Evolutionary conservation across 2,329 filamentous ascomycete species (phyloP), one percentile per base, ranked within the genome.

Genomic region (Alternaria sp.): DNA sequence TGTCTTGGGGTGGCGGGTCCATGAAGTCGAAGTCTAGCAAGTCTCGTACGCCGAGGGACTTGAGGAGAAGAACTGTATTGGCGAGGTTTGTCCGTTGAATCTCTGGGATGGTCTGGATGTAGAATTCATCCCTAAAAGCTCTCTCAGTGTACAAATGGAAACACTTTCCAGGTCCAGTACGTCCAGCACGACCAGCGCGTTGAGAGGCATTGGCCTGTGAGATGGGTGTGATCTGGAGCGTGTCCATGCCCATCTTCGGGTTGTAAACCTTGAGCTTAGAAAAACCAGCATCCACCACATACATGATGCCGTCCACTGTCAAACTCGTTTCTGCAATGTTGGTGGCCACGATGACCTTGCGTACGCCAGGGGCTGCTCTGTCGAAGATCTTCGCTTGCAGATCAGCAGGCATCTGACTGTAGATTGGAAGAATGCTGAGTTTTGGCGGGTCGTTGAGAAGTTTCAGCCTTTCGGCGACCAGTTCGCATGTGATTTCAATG

Each of bases 261-360:
- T 99, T 99, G 82, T 98, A 99, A 5, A 99, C 96, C 79, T 99
- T 99, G 77, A 98, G 88, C 79, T 99, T 99, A 2, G 93, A 97
- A 80, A 95, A 99, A 0, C 96, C 96, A 2, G 93, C 90, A 78
- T 99, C 96, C 5, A 99, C 96, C 21, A 99, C 96, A 74, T 97
- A 99, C 91, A 98, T 98, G 81, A 99, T 99, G 69, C 96, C 96
- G 76, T 99, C 96, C 6, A 99, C 96, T 0, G 96, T 99, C 82
- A 99, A 84, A 85, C 93, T 97, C 0, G 96, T 99, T 80, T 99
- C 96, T 2, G 96, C 96, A 80, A 99, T 99, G 74, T 99, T 99
- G 30, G 96, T 99, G 1, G 96, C 96, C 44, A 99, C 95, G 67
- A 99, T 97, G 73, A 97, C 96, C 78, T 99, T 99, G 62, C 96